Percentiles rank a stretch among this genome's conserved stretches.
Evolutionary conservation across 495 filamentous ascomycete genomes (phyloP).

Genomic region (Podospora bellae-mahoneyi): DNA sequence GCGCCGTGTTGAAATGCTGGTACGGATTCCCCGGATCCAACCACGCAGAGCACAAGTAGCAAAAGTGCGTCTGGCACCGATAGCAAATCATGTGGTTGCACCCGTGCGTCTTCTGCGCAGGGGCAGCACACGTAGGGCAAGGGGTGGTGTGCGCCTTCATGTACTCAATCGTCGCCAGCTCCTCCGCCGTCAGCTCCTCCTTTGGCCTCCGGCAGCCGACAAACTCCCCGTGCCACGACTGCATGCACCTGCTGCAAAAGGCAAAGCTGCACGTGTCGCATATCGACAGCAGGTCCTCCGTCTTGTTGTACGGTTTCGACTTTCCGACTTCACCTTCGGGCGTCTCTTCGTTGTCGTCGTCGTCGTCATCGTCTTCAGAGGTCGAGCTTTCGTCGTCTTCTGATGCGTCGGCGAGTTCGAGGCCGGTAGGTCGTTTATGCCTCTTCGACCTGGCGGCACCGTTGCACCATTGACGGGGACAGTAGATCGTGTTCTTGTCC

Average conservation of each 20-base stretch:
- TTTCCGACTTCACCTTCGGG: conserved; percentile 41
- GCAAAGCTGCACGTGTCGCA: conserved; percentile 90
- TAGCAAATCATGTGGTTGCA: conserved; percentile 99
- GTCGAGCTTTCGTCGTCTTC: conserved; percentile 36
- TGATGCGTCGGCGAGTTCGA: conserved; percentile 46
- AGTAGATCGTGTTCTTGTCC: conserved; percentile 90
- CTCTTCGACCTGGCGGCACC: conserved; percentile 79
- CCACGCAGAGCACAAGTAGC: conserved; percentile 90
- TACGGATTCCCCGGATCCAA: conserved; percentile 80
- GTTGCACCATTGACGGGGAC: conserved; percentile 90
- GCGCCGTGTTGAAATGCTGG: conserved; percentile 70
- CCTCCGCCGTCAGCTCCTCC: conserved; percentile 71
- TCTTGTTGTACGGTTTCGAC: conserved; percentile 25
- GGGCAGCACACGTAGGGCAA: conserved; percentile 87
- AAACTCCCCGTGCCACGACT: conserved; percentile 89
- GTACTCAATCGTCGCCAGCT: conserved; percentile 79
- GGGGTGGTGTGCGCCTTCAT: conserved; percentile 73
- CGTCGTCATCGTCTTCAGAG: conserved; percentile 42
- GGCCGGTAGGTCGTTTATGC: conserved; percentile 64
- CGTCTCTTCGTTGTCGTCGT: conserved; percentile 36
- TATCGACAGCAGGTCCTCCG: conserved; percentile 58
- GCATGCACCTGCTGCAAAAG: conserved; percentile 65
- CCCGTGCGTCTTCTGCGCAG: conserved; percentile 83
- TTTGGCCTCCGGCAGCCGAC: conserved; percentile 56
- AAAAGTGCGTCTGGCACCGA: conserved; percentile 87